These are phyloP conservation scores for Apostasia ramifera DNA, from an alignment of 106 monocot species.

Conservation along the genomic window DNA sequence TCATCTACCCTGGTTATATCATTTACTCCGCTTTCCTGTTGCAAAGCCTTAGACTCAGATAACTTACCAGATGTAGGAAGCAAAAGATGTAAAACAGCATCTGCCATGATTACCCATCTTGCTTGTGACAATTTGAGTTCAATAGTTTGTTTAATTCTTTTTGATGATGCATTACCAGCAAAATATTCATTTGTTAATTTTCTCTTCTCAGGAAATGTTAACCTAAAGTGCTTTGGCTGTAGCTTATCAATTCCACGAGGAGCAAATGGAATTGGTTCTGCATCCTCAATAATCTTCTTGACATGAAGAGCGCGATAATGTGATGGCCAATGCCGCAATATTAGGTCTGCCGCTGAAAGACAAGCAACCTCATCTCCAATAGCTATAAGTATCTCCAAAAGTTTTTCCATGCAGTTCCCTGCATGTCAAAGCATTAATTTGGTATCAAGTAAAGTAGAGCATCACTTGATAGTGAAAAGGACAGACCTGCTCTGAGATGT, in stretches of 20 bases:
- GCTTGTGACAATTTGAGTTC: conserved; percentile 43
- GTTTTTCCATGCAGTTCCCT: conserved; percentile 99
- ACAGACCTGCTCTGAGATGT: no score
- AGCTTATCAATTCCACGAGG: conserved; percentile 93
- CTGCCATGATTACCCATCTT: conserved; percentile 66
- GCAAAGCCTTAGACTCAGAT: conserved; percentile 6
- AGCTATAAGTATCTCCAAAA: conserved; percentile 85
- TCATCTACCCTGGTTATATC: conserved; percentile 16
- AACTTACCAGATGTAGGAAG: conserved; percentile 1
- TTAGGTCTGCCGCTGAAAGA: conserved; percentile 65
- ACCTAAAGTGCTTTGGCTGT: conserved; percentile 68
- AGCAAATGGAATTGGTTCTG: conserved; percentile 54
- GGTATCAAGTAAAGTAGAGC: background rate
- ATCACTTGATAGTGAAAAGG: background rate
- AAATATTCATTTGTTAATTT: conserved; percentile 32
- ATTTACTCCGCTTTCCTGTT: conserved; percentile 10
- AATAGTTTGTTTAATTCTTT: conserved; percentile 38
- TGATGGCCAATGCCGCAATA: conserved; percentile 91
- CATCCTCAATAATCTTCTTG: conserved; percentile 68
- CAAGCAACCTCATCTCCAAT: conserved; percentile 86
- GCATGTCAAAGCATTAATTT: conserved; percentile 17
- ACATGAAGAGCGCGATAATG: conserved; percentile 92
- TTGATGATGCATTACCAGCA: conserved; percentile 17
- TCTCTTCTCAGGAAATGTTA: conserved; percentile 73
- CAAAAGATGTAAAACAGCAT: conserved; percentile 50